These are phyloP conservation scores for Melampsora abietis-canadensis DNA, from an alignment of 1,284 basidiomycete species.

Conservation along the genomic window DNA sequence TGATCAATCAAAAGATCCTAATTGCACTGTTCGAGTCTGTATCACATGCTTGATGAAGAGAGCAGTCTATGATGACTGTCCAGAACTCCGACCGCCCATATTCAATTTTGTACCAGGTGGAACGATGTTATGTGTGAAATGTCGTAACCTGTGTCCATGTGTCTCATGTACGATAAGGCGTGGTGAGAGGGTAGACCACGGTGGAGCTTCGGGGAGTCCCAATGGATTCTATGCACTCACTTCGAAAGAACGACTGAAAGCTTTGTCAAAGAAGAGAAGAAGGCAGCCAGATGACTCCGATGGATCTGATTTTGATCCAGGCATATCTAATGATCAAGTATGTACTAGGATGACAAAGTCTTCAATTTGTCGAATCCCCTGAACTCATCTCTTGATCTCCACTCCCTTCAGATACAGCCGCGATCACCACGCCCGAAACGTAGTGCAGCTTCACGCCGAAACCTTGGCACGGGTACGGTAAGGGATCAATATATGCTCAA, in stretches of 20 bases:
- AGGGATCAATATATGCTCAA: neutral
- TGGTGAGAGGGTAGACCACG: slow-evolving; percentile 8
- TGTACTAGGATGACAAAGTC: neutral
- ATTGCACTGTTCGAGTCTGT: slow-evolving; percentile 33
- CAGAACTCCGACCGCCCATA: slow-evolving; percentile 32
- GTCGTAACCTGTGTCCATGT: slow-evolving; percentile 39
- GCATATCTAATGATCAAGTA: neutral
- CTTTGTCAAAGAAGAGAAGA: neutral
- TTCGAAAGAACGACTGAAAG: slow-evolving; percentile 10
- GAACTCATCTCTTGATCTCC: neutral
- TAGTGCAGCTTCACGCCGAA: neutral
- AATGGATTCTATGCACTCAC: slow-evolving; percentile 37
- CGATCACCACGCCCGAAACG: neutral
- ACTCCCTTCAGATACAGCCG: neutral
- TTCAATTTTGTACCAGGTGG: slow-evolving; percentile 42
- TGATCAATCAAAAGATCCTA: slow-evolving; percentile 40
- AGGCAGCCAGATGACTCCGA: neutral
- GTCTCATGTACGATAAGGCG: slow-evolving; percentile 31
- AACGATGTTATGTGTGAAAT: slow-evolving; percentile 36
- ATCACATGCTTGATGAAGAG: slow-evolving; percentile 22
- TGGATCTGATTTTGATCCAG: neutral
- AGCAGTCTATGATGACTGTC: slow-evolving; percentile 26
- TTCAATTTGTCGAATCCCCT: neutral
- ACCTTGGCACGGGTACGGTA: neutral
- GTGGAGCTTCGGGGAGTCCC: slow-evolving; percentile 14